These are phyloP conservation scores for Tetrahymena malaccensis DNA, from an alignment of 73 alveolate genomes.

Conservation along the genomic window DNA sequence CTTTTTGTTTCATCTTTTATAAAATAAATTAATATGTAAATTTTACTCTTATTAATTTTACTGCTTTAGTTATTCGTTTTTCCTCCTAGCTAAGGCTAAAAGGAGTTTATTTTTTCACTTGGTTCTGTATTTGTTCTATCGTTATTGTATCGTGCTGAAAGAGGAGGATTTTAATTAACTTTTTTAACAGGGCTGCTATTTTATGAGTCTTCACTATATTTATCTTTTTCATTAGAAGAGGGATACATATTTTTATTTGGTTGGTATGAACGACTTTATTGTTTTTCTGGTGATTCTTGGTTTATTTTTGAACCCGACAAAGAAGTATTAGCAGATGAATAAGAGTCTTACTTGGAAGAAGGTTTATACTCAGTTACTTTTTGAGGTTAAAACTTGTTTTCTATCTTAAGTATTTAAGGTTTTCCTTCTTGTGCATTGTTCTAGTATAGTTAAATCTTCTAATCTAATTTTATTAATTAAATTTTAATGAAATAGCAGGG, in stretches of 20 bases:
- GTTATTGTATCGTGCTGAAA: neutral
- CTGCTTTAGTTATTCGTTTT: neutral
- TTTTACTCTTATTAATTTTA: neutral
- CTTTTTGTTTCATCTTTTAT: neutral
- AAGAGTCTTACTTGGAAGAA: neutral
- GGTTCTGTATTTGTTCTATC: neutral
- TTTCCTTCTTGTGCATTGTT: neutral
- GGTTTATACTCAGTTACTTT: neutral
- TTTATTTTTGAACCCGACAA: neutral
- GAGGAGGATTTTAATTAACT: neutral
- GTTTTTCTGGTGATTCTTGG: neutral
- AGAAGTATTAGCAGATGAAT: neutral
- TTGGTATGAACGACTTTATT: neutral
- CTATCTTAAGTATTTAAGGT: neutral
- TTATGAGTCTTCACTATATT: neutral
- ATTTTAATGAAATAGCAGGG: neutral
- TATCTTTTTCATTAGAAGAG: neutral
- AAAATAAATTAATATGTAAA: neutral
- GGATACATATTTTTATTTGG: neutral
- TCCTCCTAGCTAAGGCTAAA: neutral
- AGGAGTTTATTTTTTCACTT: neutral
- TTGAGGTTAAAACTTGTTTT: neutral
- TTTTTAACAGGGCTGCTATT: neutral
- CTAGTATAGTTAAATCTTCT: neutral
- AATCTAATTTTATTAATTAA: neutral